phyloP scores from a whole-genome alignment of 1,284 basidiomycete species.

The Golubevia pallescens region DNA sequence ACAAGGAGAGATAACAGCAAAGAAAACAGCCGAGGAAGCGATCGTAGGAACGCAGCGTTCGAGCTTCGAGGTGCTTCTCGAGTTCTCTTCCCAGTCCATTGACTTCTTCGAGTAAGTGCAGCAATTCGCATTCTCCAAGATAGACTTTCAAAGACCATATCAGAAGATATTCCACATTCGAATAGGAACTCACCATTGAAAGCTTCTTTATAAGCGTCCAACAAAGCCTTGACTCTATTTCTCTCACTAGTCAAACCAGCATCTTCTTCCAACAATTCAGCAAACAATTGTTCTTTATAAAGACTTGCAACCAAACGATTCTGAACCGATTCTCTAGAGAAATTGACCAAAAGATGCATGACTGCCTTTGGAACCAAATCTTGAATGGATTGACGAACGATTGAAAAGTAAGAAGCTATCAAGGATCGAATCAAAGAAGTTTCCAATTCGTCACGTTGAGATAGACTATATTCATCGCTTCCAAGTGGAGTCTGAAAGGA shows the following conservation, averaged over 20 bases:
- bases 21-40: no score
- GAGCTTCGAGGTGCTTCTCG: no score
- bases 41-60: no score
- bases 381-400: constrained; percentile 94
- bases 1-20: no score
- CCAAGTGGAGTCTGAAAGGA: constrained; percentile 71
- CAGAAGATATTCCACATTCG: no score
- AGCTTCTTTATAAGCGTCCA: constrained; percentile 97
- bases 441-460: constrained; percentile 91
- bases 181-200: no score
- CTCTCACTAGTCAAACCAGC: constrained; percentile 92
- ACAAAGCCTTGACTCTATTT: constrained; percentile 86
- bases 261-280: constrained; percentile 91
- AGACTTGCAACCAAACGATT: constrained; percentile 88
- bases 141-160: no score
- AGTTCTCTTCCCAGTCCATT: no score
- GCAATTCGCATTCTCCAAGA: no score
- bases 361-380: constrained; percentile 86
- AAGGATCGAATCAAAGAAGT: constrained; percentile 90
- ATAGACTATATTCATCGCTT: constrained; percentile 69
- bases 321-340: constrained; percentile 94
- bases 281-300: constrained; percentile 83
- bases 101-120: no score
- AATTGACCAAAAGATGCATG: constrained; percentile 81
- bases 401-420: constrained; percentile 93